Conservation (phyloP, 1,284 basidiomycete genomes). For the Ceratobasidium sp. region DNA sequence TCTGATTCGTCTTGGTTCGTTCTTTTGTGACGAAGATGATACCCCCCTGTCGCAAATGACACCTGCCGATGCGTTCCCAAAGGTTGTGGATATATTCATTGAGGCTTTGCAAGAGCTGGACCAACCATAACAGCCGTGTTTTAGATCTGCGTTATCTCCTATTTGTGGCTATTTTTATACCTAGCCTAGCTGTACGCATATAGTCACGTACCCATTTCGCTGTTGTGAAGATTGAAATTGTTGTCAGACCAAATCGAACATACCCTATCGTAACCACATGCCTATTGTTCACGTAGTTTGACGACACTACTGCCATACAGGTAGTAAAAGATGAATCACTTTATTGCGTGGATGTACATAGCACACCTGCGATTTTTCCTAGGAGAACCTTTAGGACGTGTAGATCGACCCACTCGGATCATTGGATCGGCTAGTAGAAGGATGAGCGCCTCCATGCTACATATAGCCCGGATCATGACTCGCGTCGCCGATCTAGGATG, state of each 20-base stretch:
- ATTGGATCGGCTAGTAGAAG: background rate
- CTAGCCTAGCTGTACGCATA: no score
- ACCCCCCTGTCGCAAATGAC: background rate
- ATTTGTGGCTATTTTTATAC: background rate
- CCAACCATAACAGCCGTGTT: background rate
- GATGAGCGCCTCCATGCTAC: background rate
- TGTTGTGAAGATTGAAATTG: background rate
- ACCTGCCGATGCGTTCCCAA: constrained; percentile 12
- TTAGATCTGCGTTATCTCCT: background rate
- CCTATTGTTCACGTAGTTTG: background rate
- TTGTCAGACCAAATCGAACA: background rate
- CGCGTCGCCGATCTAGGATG: background rate
- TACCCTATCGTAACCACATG: background rate
- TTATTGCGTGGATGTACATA: background rate
- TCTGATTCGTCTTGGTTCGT: background rate
- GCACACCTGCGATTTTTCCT: background rate
- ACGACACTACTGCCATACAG: background rate
- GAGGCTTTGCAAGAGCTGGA: background rate
- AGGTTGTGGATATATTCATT: background rate
- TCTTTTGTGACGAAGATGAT: background rate
- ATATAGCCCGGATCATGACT: background rate
- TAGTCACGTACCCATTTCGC: no score
- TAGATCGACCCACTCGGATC: background rate
- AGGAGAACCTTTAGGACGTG: background rate
- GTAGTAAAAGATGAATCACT: background rate